Evolutionary conservation across 2,329 filamentous ascomycete genomes (phyloP).

Genomic region (Colletotrichum acutatum): DNA sequence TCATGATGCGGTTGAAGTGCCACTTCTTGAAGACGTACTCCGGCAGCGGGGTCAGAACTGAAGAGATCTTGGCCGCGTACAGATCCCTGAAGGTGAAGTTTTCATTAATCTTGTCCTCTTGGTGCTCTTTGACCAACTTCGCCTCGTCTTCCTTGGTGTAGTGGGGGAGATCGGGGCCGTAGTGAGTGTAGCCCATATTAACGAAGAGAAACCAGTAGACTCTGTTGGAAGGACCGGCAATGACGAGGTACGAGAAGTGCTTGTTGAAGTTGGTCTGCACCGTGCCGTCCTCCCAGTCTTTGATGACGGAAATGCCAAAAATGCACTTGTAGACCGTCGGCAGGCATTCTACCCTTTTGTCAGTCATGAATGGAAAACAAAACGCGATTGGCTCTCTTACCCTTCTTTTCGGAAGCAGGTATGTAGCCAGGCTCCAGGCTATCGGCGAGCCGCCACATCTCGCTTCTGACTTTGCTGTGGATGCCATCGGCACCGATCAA

Average conservation of each 20-base stretch:
- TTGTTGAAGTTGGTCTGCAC: conserved; percentile 39
- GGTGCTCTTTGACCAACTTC: conserved; percentile 40
- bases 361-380: background rate
- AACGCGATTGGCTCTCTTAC: conserved; percentile 30
- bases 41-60: conserved; percentile 46
- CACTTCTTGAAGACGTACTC: conserved; percentile 48
- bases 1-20: conserved; percentile 44
- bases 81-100: conserved; percentile 44
- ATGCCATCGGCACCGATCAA: conserved; percentile 51
- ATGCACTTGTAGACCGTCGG: conserved; percentile 45
- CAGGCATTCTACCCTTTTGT: background rate
- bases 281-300: conserved; percentile 37
- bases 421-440: conserved; percentile 41
- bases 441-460: conserved; percentile 42
- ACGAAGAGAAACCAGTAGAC: conserved; percentile 51
- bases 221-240: conserved; percentile 42
- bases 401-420: conserved; percentile 32
- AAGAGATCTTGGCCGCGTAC: conserved; percentile 41
- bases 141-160: conserved; percentile 47
- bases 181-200: background rate
- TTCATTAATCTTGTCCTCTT: conserved; percentile 38
- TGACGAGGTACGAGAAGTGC: conserved; percentile 41
- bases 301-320: conserved; percentile 50
- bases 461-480: conserved; percentile 47
- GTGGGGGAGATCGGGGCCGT: conserved; percentile 38